Evolutionary conservation across 2,329 filamentous ascomycete species (phyloP).

Genomic region (Fusarium palustre): DNA sequence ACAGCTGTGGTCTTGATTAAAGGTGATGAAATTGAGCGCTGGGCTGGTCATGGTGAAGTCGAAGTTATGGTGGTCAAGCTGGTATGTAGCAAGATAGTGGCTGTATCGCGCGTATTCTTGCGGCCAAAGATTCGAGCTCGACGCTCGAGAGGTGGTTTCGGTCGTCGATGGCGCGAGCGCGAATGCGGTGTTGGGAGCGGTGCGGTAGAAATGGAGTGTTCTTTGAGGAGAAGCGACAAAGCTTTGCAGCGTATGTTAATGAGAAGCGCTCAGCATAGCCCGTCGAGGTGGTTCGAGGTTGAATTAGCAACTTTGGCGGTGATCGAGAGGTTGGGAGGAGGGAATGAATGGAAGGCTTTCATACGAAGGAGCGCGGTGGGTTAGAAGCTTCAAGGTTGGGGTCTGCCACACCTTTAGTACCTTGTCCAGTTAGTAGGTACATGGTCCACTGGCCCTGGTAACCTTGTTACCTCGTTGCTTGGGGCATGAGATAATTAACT

Average conservation of each 20-base stretch:
- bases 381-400: slow-evolving; percentile 5
- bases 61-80: not conserved
- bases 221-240: not conserved
- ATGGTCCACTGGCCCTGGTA: not conserved
- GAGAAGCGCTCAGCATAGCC: slow-evolving; percentile 23
- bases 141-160: not conserved
- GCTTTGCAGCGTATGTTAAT: slow-evolving; percentile 23
- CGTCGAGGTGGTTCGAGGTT: slow-evolving; percentile 16
- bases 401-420: not conserved
- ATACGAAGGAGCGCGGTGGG: slow-evolving; percentile 18
- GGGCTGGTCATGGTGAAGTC: slow-evolving; percentile 69
- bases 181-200: slow-evolving; percentile 2
- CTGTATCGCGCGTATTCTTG: slow-evolving; percentile 1
- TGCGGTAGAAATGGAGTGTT: slow-evolving; percentile 4
- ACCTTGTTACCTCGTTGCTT: not conserved
- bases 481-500: not conserved
- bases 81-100: not conserved
- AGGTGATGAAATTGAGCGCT: slow-evolving; percentile 96
- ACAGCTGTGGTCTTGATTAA: slow-evolving; percentile 99
- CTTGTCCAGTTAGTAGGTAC: not conserved
- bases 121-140: not conserved
- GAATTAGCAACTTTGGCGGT: slow-evolving; percentile 29
- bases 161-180: not conserved
- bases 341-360: not conserved
- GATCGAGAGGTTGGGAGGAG: slow-evolving; percentile 43